Evolutionary conservation across 768 basidiomycete species (phyloP).

Genomic region (Termitomyces sp.): DNA sequence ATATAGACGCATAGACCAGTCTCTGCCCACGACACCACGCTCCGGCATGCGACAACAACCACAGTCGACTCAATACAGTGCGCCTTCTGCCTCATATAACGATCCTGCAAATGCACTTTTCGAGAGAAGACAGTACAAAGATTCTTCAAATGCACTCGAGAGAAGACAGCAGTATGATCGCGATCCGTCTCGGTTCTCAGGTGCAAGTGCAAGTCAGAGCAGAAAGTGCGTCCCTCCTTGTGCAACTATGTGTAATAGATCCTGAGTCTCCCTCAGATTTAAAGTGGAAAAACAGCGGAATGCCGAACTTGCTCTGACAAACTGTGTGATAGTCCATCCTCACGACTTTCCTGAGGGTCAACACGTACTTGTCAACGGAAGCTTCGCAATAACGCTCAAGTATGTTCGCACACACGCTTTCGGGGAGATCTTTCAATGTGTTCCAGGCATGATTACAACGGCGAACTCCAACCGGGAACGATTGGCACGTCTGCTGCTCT

Average conservation of each 20-base stretch:
- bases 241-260: background rate
- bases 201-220: conserved; percentile 22
- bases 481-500: conserved; percentile 78
- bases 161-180: conserved; percentile 37
- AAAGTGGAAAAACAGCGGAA: conserved; percentile 45
- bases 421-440: background rate
- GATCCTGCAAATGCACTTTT: conserved; percentile 45
- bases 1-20: conserved; percentile 34
- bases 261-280: conserved; percentile 31
- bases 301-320: conserved; percentile 70
- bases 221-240: conserved; percentile 19
- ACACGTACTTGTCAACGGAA: conserved; percentile 72
- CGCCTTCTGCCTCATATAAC: conserved; percentile 40
- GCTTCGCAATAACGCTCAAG: conserved; percentile 71
- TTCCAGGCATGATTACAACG: conserved; percentile 72
- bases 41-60: conserved; percentile 30
- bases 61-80: conserved; percentile 34
- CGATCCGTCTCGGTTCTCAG: conserved; percentile 24
- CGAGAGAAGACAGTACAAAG: conserved; percentile 51
- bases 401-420: conserved; percentile 26
- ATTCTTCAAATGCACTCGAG: conserved; percentile 41
- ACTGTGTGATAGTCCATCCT: conserved; percentile 76
- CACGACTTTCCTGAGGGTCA: conserved; percentile 68
- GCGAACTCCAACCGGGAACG: conserved; percentile 57
- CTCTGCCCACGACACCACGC: conserved; percentile 27